Evolutionary conservation across 257 asterid species (phyloP).

Genomic region (Solanum appendiculatum): DNA sequence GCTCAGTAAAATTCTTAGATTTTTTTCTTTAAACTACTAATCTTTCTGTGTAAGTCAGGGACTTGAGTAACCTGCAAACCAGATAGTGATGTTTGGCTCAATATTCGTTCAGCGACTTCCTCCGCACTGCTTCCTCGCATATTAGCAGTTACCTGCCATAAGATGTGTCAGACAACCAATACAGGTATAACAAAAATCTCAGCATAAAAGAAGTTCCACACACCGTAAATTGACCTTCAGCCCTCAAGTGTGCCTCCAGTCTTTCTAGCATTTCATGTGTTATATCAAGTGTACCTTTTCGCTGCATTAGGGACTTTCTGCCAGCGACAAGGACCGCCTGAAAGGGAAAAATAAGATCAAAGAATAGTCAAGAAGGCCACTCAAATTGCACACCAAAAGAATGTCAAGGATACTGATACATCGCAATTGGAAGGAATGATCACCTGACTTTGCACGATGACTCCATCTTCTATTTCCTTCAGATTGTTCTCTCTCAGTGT

Average conservation of each 20-base stretch:
- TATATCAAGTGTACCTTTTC: conserved; percentile 69
- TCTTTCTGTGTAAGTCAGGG: background rate
- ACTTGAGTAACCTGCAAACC: conserved; percentile 74
- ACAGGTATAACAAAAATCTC: background rate
- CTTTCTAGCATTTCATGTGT: conserved; percentile 98
- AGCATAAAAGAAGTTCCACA: conserved; percentile 4
- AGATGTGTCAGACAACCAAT: background rate
- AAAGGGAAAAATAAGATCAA: background rate
- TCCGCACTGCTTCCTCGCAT: conserved; percentile 92
- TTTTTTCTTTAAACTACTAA: background rate
- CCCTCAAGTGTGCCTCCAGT: conserved; percentile 90
- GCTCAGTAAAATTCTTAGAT: background rate
- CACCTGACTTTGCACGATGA: conserved; percentile 93
- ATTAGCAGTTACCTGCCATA: conserved; percentile 76
- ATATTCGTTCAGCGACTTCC: conserved; percentile 85
- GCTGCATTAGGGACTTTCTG: conserved; percentile 67
- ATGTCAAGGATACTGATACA: background rate
- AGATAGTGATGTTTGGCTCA: conserved; percentile 71
- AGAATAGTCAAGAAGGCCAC: background rate
- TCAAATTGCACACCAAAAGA: background rate
- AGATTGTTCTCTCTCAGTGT: conserved; percentile 85
- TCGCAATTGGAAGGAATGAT: background rate
- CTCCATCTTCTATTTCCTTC: conserved; percentile 93
- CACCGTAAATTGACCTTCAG: conserved; percentile 85
- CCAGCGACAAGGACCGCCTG: conserved; percentile 96